phyloP scores from a whole-genome alignment of 2,329 filamentous ascomycete genomes.

The Colletotrichum lindemuthianum region DNA sequence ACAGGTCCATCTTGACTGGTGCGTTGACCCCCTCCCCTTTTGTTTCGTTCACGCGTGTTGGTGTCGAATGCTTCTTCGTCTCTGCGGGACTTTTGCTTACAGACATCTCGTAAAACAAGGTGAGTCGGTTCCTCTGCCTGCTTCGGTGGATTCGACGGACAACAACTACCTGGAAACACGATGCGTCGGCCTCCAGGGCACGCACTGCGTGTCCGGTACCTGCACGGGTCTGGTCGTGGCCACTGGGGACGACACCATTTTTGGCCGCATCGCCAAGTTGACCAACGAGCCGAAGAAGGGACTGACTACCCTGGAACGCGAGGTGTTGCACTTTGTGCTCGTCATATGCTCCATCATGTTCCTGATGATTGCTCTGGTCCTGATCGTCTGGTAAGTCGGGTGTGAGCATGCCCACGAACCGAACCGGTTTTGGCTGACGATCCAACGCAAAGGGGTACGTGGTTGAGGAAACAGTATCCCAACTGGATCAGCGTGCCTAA shows the following conservation, averaged over 20 bases:
- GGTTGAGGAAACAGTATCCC: slow-evolving; percentile 73
- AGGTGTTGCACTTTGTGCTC: slow-evolving; percentile 77
- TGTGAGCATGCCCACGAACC: slow-evolving; percentile 39
- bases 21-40: slow-evolving; percentile 34
- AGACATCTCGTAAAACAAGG: slow-evolving; percentile 48
- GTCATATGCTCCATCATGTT: slow-evolving; percentile 76
- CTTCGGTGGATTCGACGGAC: slow-evolving; percentile 73
- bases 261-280: slow-evolving; percentile 78
- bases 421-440: slow-evolving; percentile 34
- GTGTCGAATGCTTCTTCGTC: not conserved
- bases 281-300: slow-evolving; percentile 75
- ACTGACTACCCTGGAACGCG: slow-evolving; percentile 76
- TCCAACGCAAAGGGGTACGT: slow-evolving; percentile 64
- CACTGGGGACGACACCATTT: slow-evolving; percentile 78
- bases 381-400: slow-evolving; percentile 70
- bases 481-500: slow-evolving; percentile 77
- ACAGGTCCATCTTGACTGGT: slow-evolving; percentile 78
- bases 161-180: slow-evolving; percentile 81
- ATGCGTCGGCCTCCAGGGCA: slow-evolving; percentile 82
- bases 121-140: slow-evolving; percentile 72
- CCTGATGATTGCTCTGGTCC: slow-evolving; percentile 70
- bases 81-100: not conserved
- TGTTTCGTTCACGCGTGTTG: not conserved
- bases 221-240: slow-evolving; percentile 75
- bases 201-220: slow-evolving; percentile 77